phyloP scores from a whole-genome alignment of 306 rosid genomes.

The Fagus crenata region DNA sequence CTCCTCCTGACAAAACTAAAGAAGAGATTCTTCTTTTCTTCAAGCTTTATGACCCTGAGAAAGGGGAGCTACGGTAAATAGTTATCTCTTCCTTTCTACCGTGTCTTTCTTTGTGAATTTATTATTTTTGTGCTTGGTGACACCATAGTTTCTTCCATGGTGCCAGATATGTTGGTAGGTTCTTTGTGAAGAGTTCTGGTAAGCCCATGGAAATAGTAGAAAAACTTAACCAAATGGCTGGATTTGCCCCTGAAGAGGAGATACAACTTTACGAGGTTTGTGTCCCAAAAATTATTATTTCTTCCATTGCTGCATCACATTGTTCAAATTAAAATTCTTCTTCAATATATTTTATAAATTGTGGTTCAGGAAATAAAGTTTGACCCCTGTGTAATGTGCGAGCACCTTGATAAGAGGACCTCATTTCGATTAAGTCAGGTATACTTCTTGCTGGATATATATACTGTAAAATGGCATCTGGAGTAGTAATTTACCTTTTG shows the following conservation, averaged over 20 bases:
- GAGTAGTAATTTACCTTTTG: neutral
- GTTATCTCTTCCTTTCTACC: constrained; percentile 18
- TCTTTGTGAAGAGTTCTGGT: constrained; percentile 57
- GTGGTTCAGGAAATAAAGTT: constrained; percentile 76
- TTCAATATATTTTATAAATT: constrained; percentile 11
- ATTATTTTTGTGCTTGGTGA: constrained; percentile 1
- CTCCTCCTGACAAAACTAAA: constrained; percentile 69
- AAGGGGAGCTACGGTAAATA: constrained; percentile 65
- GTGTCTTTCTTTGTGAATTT: neutral
- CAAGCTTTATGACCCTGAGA: constrained; percentile 77
- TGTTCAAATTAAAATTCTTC: constrained; percentile 1
- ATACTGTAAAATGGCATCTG: constrained; percentile 4
- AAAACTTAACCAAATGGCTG: constrained; percentile 77
- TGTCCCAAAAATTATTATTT: neutral
- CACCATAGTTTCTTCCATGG: constrained; percentile 1
- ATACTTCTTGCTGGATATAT: constrained; percentile 5
- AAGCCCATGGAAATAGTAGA: constrained; percentile 72
- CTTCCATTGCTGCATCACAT: neutral
- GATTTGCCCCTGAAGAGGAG: constrained; percentile 70
- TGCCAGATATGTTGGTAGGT: constrained; percentile 77
- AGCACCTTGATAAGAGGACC: constrained; percentile 58
- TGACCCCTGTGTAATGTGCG: constrained; percentile 85
- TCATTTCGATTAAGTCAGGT: constrained; percentile 78
- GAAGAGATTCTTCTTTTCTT: constrained; percentile 81
- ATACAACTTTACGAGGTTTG: constrained; percentile 83